Evolutionary conservation across 441 rosid species (phyloP).

Genomic region (Arabidopsis lyrata): DNA sequence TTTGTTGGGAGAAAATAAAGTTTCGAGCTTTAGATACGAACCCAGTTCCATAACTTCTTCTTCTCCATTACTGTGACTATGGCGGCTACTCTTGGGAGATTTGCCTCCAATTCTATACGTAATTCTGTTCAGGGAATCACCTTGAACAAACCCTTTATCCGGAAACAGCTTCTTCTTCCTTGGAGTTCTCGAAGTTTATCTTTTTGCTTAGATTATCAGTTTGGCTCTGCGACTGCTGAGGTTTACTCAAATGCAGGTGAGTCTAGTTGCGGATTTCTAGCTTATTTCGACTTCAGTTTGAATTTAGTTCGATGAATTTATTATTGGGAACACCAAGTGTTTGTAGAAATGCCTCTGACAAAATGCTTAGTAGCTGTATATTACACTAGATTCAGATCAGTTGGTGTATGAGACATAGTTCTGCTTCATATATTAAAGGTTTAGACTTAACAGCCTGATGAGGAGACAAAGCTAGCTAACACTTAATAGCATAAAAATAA

Average conservation of each 20-base stretch:
- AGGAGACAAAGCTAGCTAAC: constrained; percentile 2
- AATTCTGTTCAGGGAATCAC: constrained; percentile 11
- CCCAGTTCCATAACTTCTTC: not conserved
- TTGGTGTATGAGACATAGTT: not conserved
- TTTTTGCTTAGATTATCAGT: not conserved
- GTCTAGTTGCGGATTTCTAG: not conserved
- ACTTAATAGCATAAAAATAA: not conserved
- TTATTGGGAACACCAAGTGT: constrained; percentile 4
- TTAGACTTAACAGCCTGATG: not conserved
- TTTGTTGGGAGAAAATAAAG: constrained; percentile 4
- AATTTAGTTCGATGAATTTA: not conserved
- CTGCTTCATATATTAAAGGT: not conserved
- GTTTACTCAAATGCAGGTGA: constrained; percentile 8
- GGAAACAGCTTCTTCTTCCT: not conserved
- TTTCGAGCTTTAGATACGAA: not conserved
- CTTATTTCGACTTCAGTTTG: not conserved
- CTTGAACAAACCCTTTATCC: constrained; percentile 8
- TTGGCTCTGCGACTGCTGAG: not conserved
- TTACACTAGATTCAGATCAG: not conserved
- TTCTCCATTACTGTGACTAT: constrained; percentile 10
- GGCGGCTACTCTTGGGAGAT: constrained; percentile 15
- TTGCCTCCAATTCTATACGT: not conserved
- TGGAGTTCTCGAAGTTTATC: not conserved
- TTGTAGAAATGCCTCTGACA: constrained; percentile 27
- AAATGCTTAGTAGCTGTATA: not conserved